A percentile compares a stretch with the other conserved stretches of the same genome.
Evolutionary conservation across 228 moss, liverwort and hornwort species (phyloP).

Genomic region (Sphagnum fallax): DNA sequence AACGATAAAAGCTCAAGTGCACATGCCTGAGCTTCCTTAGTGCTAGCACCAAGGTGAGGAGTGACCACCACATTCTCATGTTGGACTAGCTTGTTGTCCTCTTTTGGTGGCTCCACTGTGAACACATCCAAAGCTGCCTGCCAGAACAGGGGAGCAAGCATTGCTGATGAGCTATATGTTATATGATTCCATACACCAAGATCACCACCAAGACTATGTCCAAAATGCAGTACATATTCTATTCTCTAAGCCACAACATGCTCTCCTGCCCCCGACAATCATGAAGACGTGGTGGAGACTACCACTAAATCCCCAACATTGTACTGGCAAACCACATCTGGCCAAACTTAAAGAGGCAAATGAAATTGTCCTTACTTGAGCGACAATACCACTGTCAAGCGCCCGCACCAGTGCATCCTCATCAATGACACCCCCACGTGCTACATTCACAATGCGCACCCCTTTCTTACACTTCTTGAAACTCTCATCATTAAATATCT

Average conservation of each 20-base stretch:
- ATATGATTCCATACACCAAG: too few species aligned
- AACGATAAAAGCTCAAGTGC: background rate
- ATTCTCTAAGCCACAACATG: too few species aligned
- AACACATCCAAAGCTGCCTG: conserved; percentile 98
- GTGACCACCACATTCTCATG: conserved; percentile 88
- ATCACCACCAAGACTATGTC: too few species aligned
- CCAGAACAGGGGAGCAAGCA: background rate
- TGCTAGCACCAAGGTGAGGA: conserved; percentile 97
- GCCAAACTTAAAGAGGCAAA: too few species aligned
- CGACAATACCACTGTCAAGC: conserved; percentile 68
- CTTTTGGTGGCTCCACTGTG: conserved; percentile 79
- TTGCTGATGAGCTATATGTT: background rate
- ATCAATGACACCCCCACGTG: conserved; percentile 91
- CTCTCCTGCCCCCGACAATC: too few species aligned
- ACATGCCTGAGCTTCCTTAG: conserved; percentile 72
- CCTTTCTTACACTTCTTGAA: conserved; percentile 76
- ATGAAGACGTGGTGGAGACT: too few species aligned
- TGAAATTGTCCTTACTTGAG: conserved; percentile 34
- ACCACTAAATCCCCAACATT: too few species aligned
- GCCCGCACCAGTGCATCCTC: conserved; percentile 81
- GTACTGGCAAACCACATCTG: too few species aligned
- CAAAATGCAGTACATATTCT: too few species aligned
- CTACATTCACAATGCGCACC: conserved; percentile 85
- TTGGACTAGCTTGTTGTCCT: conserved; percentile 54
- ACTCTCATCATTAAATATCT: conserved; percentile 89